Conservation (phyloP, 352 stramenopile genomes). For the Pythium sp. region DNA sequence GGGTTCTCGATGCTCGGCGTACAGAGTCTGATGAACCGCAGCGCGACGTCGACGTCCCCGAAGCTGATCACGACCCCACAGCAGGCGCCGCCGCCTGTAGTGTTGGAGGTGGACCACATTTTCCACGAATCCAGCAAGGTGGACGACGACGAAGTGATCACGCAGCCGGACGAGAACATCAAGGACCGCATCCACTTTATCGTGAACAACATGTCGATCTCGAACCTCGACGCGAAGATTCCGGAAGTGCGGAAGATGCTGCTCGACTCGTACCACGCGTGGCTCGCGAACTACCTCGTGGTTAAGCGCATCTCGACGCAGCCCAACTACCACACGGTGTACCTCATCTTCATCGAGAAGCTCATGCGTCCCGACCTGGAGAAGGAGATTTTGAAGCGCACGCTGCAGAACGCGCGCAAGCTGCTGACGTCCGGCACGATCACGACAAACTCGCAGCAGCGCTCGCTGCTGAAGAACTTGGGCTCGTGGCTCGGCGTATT, state of each 20-base stretch:
- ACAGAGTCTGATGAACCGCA: slow-evolving; percentile 40
- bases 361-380: slow-evolving; percentile 92
- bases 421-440: slow-evolving; percentile 97
- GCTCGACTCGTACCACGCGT: slow-evolving; percentile 92
- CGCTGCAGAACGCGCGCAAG: slow-evolving; percentile 95
- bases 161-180: slow-evolving; percentile 79
- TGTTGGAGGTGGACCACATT: slow-evolving; percentile 82
- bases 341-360: slow-evolving; percentile 97
- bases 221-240: slow-evolving; percentile 97
- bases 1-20: slow-evolving; percentile 11
- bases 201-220: slow-evolving; percentile 99
- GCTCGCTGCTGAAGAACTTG: slow-evolving; percentile 98
- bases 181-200: slow-evolving; percentile 99
- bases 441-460: slow-evolving; percentile 97
- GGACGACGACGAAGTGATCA: slow-evolving; percentile 59
- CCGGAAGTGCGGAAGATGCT: slow-evolving; percentile 95
- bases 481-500: slow-evolving; percentile 98
- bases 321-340: slow-evolving; percentile 98
- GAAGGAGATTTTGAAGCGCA: slow-evolving; percentile 93
- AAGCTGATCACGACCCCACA: slow-evolving; percentile 36
- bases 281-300: slow-evolving; percentile 99
- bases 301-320: slow-evolving; percentile 98
- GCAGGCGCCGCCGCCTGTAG: slow-evolving; percentile 39
- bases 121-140: slow-evolving; percentile 68
- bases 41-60: slow-evolving; percentile 37